Evolutionary conservation across 257 asterid genomes (phyloP), one percentile per base, ranked within the genome.

Genomic region (Lithospermum erythrorhizon): DNA sequence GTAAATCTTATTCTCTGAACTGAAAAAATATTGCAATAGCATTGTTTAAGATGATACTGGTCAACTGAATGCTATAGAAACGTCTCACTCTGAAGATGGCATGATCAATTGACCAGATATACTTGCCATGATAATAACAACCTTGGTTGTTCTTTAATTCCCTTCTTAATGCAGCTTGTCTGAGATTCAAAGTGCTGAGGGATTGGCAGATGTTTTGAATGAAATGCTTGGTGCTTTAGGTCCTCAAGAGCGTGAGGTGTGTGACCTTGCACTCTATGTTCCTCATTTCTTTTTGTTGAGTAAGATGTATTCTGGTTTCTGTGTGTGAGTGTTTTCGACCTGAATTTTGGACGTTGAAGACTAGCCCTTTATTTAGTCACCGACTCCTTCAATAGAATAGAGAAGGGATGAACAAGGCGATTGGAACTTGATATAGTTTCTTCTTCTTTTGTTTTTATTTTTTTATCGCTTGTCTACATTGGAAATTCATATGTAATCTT

Each of bases 211-310:
- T 59, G 90, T 93, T 59, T 76, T 93, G 61, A 73, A 76, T 81
- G 98, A 93, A 76, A 89, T 93, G 94, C 80, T 93, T 51, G 67
- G 79, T 74, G 98, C 94, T 65, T 76, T 93, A 80, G 91, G 76
- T 70, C 95, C 89, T 18, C 82, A 78, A 32, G 82, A 75, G 71
- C 86, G 78, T 56, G 94, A 81, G 98, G 98, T 88, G 57, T 61
- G 59, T 47, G 55, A 53, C 68, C 55, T 72, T 58, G 62, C 15
- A 22, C 51, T 45, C 30, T 18, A 21, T 24, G 22, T 27, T 17
- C 37, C 21, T 57, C 27, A 18, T 61, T 4, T 37, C 55, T 53
- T 52, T 52, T 47, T 8, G 7, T 32, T 53, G 52, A 56, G 16
- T 21, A 6, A 55, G 30, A 21, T 52, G 56, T 19, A 53, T 21